phyloP scores from a whole-genome alignment of 2,329 filamentous ascomycete species.

The Talaromyces marneffei region DNA sequence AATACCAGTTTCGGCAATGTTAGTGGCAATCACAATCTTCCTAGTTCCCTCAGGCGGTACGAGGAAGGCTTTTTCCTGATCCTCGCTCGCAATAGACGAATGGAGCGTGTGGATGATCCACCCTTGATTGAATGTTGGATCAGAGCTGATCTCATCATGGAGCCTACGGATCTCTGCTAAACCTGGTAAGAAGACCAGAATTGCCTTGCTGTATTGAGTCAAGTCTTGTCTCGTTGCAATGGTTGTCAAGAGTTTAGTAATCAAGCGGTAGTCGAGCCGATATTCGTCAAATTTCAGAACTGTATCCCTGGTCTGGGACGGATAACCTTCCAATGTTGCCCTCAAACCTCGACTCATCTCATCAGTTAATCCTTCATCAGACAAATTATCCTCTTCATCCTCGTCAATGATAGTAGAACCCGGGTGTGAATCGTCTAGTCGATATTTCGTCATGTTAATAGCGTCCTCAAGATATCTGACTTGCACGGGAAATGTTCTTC shows the following conservation, averaged over 20 bases:
- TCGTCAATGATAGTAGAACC: constrained; percentile 35
- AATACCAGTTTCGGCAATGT: constrained; percentile 97
- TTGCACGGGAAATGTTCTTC: constrained; percentile 86
- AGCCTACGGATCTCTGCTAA: constrained; percentile 86
- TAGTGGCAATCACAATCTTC: constrained; percentile 94
- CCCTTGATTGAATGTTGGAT: constrained; percentile 65
- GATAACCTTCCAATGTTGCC: constrained; percentile 67
- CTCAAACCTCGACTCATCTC: constrained; percentile 54
- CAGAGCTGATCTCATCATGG: constrained; percentile 75
- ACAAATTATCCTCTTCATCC: constrained; percentile 41
- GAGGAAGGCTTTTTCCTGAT: constrained; percentile 89
- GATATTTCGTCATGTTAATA: constrained; percentile 77
- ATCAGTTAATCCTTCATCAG: constrained; percentile 42
- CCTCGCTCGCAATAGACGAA: constrained; percentile 90
- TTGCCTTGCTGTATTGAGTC: constrained; percentile 72
- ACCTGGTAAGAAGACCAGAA: constrained; percentile 90
- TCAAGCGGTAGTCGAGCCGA: constrained; percentile 80
- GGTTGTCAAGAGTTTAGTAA: constrained; percentile 70
- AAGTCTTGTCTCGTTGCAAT: constrained; percentile 66
- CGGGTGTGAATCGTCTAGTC: constrained; percentile 54
- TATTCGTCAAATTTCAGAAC: constrained; percentile 82
- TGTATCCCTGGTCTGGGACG: constrained; percentile 65
- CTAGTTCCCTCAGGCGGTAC: constrained; percentile 73
- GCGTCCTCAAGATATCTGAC: constrained; percentile 89
- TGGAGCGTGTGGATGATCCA: constrained; percentile 90